phyloP scores from a whole-genome alignment of 306 rosid genomes.

The Cicer pinnatifidum region DNA sequence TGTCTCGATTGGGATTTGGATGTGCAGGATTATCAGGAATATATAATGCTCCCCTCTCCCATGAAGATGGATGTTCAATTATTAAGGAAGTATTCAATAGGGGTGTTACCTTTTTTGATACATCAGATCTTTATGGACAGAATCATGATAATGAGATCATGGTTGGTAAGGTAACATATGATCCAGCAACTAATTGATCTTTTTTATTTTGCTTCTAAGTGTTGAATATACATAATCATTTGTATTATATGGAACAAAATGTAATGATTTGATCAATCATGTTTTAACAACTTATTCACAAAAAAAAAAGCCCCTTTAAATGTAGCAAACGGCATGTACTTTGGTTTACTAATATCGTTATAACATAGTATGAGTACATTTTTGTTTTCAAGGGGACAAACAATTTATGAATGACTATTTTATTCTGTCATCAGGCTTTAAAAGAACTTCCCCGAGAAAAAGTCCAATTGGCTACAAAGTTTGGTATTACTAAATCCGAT shows the following conservation, averaged over 20 bases:
- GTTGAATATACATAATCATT: constrained; percentile 7
- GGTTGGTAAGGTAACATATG: constrained; percentile 67
- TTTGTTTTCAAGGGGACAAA: too few relatives aligned
- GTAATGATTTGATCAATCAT: neutral
- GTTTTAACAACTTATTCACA: too few relatives aligned
- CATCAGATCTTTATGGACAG: constrained; percentile 67
- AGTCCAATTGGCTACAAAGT: constrained; percentile 75
- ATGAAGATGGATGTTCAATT: constrained; percentile 66
- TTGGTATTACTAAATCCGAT: constrained; percentile 49
- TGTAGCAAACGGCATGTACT: too few relatives aligned
- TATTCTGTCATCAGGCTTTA: constrained; percentile 57
- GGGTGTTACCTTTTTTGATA: constrained; percentile 77
- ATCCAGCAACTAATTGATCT: constrained; percentile 12
- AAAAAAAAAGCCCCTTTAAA: too few relatives aligned
- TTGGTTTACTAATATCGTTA: too few relatives aligned
- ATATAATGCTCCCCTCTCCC: constrained; percentile 66
- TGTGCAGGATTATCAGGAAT: constrained; percentile 75
- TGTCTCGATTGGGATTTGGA: constrained; percentile 86
- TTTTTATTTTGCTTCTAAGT: neutral
- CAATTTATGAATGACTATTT: neutral
- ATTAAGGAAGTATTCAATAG: constrained; percentile 68
- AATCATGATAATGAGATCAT: constrained; percentile 70
- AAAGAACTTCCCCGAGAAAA: constrained; percentile 71
- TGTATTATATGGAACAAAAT: neutral
- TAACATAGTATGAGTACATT: too few relatives aligned